Base-by-base conservation (phyloP, 2,329 filamentous ascomycete species). In the Cladosporium sp. region DNA sequence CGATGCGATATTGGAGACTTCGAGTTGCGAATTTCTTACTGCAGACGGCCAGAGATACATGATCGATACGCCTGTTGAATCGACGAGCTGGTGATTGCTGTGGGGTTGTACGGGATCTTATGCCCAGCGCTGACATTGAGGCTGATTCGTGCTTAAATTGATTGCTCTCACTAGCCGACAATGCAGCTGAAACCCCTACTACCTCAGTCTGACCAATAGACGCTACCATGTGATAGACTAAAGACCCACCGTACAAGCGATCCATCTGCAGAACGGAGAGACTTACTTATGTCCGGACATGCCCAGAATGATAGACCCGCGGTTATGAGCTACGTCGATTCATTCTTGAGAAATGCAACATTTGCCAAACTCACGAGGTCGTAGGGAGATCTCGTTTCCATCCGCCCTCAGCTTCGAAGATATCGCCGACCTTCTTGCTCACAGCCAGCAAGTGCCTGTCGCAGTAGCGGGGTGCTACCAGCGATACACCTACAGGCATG, bases 401-500 rank as follows among this genome's bases (percentile, higher is more conserved):
- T 0, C 76, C 79, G 4, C 79, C 80, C 57, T 80, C 74, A 0
- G 66, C 65, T 66, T 78, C 77, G 64, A 80, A 83, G 0, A 81
- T 70, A 7, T 72, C 68, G 1, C 78, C 81, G 4, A 82, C 78
- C 43, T 72, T 72, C 54, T 79, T 79, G n/a, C 78, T 78, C 0
- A 79, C 78, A 16, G 70, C 67, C 32, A 85, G 69, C 28, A 84
- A 69, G 63, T 77, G 77, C 51, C 76, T 73, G 67, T 85, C 83
- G 5, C 72, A 67, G 67, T 81, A 85, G 25, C 83, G 74, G 1
- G 81, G 77, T 0, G 78, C 79, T 0, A 86, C 81, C 1, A 86
- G 70, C 0, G 83, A 85, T 23, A 87, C 69, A 0, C 88, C 88
- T 43, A 90, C 81, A 0, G 88, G 88, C 80, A 90, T 75, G 0